Conservation (phyloP, 176 grass and related monocot species). For the Oryza nivara region DNA sequence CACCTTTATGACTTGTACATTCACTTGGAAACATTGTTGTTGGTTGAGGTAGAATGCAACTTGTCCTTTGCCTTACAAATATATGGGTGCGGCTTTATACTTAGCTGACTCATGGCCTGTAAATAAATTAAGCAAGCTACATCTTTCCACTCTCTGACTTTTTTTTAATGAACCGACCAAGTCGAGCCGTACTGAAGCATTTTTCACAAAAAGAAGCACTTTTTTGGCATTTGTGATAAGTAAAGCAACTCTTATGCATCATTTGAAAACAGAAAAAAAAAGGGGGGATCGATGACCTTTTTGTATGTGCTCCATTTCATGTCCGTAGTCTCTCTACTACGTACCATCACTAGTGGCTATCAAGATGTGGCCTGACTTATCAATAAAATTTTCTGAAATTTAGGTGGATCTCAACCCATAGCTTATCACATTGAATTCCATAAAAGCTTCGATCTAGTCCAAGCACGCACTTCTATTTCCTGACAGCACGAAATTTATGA, state of each 20-base stretch:
- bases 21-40: background rate
- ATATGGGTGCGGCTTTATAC: background rate
- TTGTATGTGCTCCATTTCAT: background rate
- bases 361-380: slow-evolving; percentile 55
- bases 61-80: slow-evolving; percentile 12
- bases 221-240: slow-evolving; percentile 12
- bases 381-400: slow-evolving; percentile 18
- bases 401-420: slow-evolving; percentile 15
- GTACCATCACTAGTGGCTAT: slow-evolving; percentile 17
- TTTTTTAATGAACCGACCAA: slow-evolving; percentile 1
- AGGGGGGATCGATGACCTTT: background rate
- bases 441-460: slow-evolving; percentile 2
- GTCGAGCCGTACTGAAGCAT: background rate
- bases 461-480: slow-evolving; percentile 39
- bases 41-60: slow-evolving; percentile 35
- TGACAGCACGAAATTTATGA: background rate
- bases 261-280: background rate
- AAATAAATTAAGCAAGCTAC: background rate
- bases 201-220: background rate
- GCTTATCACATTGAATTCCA: slow-evolving; percentile 36
- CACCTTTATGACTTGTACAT: slow-evolving; percentile 8
- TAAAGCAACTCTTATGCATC: background rate
- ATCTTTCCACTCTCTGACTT: slow-evolving; percentile 18
- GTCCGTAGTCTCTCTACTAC: too few relatives aligned
- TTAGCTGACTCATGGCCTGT: slow-evolving; percentile 17